Evolutionary conservation across 352 stramenopile species (phyloP).

Genomic region (Hyaloperonospora arabidopsidis): DNA sequence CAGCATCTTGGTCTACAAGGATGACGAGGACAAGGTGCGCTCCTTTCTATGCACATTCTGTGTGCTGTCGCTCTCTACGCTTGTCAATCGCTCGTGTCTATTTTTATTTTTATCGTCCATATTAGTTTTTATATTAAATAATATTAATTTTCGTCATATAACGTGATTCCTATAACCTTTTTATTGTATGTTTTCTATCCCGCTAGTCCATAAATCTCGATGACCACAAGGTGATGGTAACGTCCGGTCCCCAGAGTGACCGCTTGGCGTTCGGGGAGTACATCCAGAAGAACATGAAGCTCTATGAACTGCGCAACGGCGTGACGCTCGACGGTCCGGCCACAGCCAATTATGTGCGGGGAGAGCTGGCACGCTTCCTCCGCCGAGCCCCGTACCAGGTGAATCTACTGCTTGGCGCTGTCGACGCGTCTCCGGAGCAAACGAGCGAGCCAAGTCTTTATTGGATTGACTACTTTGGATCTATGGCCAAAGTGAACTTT

Average conservation of each 20-base stretch:
- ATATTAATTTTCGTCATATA: no score
- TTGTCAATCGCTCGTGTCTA: no score
- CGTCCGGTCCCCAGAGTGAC: conserved; percentile 68
- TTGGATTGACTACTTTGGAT: conserved; percentile 85
- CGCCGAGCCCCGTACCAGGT: conserved; percentile 81
- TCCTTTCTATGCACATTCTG: background rate
- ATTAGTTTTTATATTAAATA: conserved; percentile 3
- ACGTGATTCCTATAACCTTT: background rate
- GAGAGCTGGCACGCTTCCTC: conserved; percentile 71
- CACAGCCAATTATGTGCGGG: conserved; percentile 80
- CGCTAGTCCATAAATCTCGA: conserved; percentile 66
- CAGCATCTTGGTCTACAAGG: conserved; percentile 91
- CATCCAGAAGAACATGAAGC: conserved; percentile 89
- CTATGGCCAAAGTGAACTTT: conserved; percentile 84
- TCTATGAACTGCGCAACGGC: conserved; percentile 84
- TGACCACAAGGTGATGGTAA: conserved; percentile 76
- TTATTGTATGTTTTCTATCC: background rate
- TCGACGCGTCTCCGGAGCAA: conserved; percentile 36
- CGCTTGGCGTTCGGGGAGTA: conserved; percentile 82
- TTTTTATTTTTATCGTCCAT: background rate
- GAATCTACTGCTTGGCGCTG: conserved; percentile 73
- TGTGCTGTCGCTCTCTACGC: no score
- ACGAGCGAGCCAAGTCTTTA: conserved; percentile 59
- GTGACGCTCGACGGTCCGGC: conserved; percentile 73
- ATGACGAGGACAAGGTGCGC: conserved; percentile 88